Conservation (phyloP, 2,329 filamentous ascomycete genomes). For the Fusarium abutilonis region DNA sequence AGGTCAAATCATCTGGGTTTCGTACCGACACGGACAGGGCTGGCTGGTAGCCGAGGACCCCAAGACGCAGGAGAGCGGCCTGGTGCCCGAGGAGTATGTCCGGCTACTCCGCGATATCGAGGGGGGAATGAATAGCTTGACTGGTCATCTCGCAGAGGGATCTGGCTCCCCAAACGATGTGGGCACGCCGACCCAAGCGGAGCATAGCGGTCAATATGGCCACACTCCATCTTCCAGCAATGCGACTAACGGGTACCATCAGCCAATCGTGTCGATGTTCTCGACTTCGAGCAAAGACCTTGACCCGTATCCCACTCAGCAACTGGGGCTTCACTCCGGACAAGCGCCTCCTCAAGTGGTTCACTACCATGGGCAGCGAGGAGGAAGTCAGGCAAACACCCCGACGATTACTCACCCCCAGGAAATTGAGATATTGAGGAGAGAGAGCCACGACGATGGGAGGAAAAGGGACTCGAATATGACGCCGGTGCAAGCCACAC, state of each 20-base stretch:
- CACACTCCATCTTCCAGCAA: slow-evolving; percentile 59
- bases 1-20: slow-evolving; percentile 96
- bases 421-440: slow-evolving; percentile 58
- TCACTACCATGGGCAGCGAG: slow-evolving; percentile 73
- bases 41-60: slow-evolving; percentile 98
- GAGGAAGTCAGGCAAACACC: slow-evolving; percentile 73
- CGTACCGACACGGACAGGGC: slow-evolving; percentile 93
- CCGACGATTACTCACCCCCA: slow-evolving; percentile 65
- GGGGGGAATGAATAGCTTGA: slow-evolving; percentile 81
- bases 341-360: slow-evolving; percentile 72
- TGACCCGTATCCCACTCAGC: slow-evolving; percentile 73
- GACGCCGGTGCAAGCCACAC: slow-evolving; percentile 52
- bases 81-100: slow-evolving; percentile 97
- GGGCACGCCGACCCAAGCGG: slow-evolving; percentile 69
- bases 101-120: slow-evolving; percentile 92
- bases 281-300: slow-evolving; percentile 76
- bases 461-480: slow-evolving; percentile 53
- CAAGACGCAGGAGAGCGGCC: slow-evolving; percentile 89
- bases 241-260: slow-evolving; percentile 70
- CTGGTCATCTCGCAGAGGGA: slow-evolving; percentile 66
- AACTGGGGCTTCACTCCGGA: slow-evolving; percentile 69
- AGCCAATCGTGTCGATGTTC: slow-evolving; percentile 74
- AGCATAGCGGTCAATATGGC: slow-evolving; percentile 59
- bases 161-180: slow-evolving; percentile 64
- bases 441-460: slow-evolving; percentile 60